Base-by-base conservation (phyloP, 129 eudicot species). In the Flaveria trinervia region DNA sequence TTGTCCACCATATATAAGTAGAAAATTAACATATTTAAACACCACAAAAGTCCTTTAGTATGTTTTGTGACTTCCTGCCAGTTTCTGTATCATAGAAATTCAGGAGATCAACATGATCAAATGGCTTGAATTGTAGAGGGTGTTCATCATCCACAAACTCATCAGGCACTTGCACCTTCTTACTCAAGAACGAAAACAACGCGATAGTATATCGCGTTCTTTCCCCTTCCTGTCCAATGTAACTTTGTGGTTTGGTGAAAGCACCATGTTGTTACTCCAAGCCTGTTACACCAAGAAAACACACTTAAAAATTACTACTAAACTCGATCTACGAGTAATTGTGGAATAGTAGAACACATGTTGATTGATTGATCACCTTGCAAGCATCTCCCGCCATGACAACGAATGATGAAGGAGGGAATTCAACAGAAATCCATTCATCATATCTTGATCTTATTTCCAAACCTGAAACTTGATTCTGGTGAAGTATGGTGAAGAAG, bases 331-430 rank as follows among this genome's bases (percentile, higher is more conserved):
- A 64, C 39, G 8, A 30, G 5, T 65, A 30, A 46, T 6, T 10
- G 15, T 66, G 9, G 13, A 57, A 69, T 28, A 57, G 28, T 12
- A 78, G 14, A 69, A 46, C 74, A 70, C 51, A 9, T 23, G n/a
- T n/a, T 23, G 9, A 26, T n/a, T 23, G 9, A 26, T 49, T 39
- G 22, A 44, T 82, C 75, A 90, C 96, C 92, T 85, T 71, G 90
- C 90, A 85, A 36, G 92, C 96, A 66, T 90, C 96, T 0, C 96
- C 92, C 1, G 96, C 96, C 96, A 90, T 90, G 82, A 88, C 88
- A 15, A 91, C 89, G 26, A 91, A 91, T 0, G 97, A 87, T 0
- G 78, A 72, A 28, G 92, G 84, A 1, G 96, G 92, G 80, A 73
- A 90, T 70, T 80, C 80, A 16, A 90, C 92, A 20, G 81, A 57